Evolutionary conservation across 257 asterid species (phyloP).

Genomic region (Solanum gracilifrons): DNA sequence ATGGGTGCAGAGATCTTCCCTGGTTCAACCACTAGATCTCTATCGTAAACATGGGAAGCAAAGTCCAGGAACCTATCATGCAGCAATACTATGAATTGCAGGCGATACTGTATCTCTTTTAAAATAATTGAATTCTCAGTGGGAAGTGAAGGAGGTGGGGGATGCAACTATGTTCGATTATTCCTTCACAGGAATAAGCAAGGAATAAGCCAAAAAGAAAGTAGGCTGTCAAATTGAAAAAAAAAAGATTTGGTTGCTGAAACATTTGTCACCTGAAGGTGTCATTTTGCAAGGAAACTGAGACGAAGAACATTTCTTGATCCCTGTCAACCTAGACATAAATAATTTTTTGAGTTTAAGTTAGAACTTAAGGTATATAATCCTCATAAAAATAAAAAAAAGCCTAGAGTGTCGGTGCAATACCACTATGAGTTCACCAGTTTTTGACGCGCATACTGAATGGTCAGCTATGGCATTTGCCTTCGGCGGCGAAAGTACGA

Average conservation of each 20-base stretch:
- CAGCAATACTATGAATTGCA: not conserved
- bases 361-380: not conserved
- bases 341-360: not conserved
- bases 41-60: conserved; percentile 42
- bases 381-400: not conserved
- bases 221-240: not conserved
- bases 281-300: conserved; percentile 50
- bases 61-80: conserved; percentile 44
- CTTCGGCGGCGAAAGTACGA: conserved; percentile 38
- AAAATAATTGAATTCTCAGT: not conserved
- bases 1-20: conserved; percentile 25
- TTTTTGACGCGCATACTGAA: conserved; percentile 48
- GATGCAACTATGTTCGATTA: not conserved
- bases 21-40: conserved; percentile 36
- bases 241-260: not conserved
- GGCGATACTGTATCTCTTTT: not conserved
- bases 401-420: not conserved
- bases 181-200: not conserved
- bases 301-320: conserved; percentile 65
- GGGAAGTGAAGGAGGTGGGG: not conserved
- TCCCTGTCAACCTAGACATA: conserved; percentile 56
- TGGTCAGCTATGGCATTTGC: conserved; percentile 33
- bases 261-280: conserved; percentile 43
- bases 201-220: not conserved
- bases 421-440: conserved; percentile 74